These are phyloP conservation scores for Blastosporella zonata DNA, from an alignment of 1,284 basidiomycete species.

Conservation along the genomic window DNA sequence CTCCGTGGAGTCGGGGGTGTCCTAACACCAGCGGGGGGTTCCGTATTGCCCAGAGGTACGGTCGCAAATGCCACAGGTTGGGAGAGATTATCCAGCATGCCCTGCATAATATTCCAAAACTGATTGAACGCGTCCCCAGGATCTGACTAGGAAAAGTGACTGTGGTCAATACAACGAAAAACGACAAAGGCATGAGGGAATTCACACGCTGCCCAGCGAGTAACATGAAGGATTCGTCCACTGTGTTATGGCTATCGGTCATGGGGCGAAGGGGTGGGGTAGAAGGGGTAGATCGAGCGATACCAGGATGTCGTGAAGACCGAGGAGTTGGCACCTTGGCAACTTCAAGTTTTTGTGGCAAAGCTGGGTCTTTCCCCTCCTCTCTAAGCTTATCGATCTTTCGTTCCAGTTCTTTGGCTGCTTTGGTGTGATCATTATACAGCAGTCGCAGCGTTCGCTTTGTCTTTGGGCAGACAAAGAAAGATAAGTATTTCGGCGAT, in stretches of 20 bases:
- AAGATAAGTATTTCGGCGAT: conserved; percentile 6
- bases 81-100: conserved; percentile 75
- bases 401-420: conserved; percentile 65
- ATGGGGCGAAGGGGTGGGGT: conserved; percentile 48
- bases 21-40: conserved; percentile 26
- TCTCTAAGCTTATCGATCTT: conserved; percentile 65
- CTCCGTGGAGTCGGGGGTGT: conserved; percentile 30
- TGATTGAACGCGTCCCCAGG: conserved; percentile 79
- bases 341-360: conserved; percentile 51
- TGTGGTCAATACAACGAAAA: conserved; percentile 6
- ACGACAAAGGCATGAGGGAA: conserved; percentile 22
- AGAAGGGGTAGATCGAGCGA: conserved; percentile 35
- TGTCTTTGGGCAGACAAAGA: conserved; percentile 41
- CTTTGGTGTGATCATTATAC: conserved; percentile 67
- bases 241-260: conserved; percentile 69
- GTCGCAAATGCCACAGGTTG: conserved; percentile 85
- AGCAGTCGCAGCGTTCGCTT: conserved; percentile 73
- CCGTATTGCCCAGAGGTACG: conserved; percentile 57
- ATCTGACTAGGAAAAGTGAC: conserved; percentile 48
- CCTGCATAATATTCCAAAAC: conserved; percentile 83
- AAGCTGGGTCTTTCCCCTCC: conserved; percentile 69
- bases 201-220: conserved; percentile 64
- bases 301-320: conserved; percentile 24
- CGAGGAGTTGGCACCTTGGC: conserved; percentile 24
- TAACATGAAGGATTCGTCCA: conserved; percentile 84